Base-by-base conservation (phyloP, 2,329 filamentous ascomycete genomes). In the Penicillium sp. region DNA sequence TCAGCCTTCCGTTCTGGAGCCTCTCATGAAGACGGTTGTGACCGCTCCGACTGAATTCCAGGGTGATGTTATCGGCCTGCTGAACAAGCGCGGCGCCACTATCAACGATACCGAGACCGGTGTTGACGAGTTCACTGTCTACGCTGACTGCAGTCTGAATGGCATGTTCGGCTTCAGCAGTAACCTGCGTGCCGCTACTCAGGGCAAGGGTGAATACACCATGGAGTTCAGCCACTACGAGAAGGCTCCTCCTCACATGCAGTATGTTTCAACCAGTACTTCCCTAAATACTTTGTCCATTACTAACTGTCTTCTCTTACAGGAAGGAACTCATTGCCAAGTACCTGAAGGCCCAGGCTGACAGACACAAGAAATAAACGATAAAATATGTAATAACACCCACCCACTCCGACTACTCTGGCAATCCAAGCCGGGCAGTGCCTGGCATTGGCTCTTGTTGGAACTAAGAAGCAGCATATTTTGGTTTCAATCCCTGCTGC, bases 201-300 rank as follows among this genome's bases (percentile, higher is more conserved):
- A 99, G 79, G 94, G 94, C 60, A 99, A 99, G 83, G 94, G 94
- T 68, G 94, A 99, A 79, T 99, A 97, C 72, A 89, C 84, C 68
- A 97, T 99, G 94, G 94, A 99, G 78, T 99, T 99, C 70, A 94
- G 89, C 75, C 94, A 97, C 78, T 99, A 99, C 69, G 86, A 89
- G 50, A 82, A 91, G 49, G 91, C 94, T 56, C 89, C 92, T 46
- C 85, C 86, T 67, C 92, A 97, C 72, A 74, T 97, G 74, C 94
- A 99, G 88, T 89, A 87, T 72, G 87, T 84, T 61, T 25, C 42
- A n/a, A 30, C 4, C 22, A 9, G 11, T 19, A 33, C 14, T 37
- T n/a, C 17, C 53, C 41, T 12, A 3, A 19, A n/a, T 31, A 8
- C 45, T 17, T 25, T 11, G 1, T 14, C 40, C 28, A 10, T 55